Evolutionary conservation across 768 basidiomycete species (phyloP), one percentile per base, ranked within the genome.

Genomic region (Lentinula boryana): DNA sequence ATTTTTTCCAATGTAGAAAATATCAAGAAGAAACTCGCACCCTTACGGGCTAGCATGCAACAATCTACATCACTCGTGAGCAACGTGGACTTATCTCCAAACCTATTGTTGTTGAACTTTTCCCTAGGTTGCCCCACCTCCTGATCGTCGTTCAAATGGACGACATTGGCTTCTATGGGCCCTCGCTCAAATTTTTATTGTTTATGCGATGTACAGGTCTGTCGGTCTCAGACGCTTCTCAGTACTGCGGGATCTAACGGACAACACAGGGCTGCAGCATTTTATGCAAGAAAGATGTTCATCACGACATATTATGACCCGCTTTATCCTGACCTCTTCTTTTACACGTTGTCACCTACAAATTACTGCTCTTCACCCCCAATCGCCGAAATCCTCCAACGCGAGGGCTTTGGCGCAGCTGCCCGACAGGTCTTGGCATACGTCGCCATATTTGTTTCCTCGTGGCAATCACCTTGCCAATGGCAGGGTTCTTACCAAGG

Each of bases 251-350:
- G 8, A n/a, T 46, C 21, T 46, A 13, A 44, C 12, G 5, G 41
- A 10, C n/a, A 21, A 15, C 64, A 4, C 62, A 84, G 89, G 65
- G 63, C 84, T 65, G 77, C 79, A 62, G 65, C 72, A 51, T 69
- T 70, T 33, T 78, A 75, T 52, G 83, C 87, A 49, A 77, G 70
- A 67, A 76, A 81, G 23, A 74, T 84, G 33, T 91, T 89, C 71
- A 76, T 90, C 66, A 87, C 85, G 62, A 86, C 82, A 61, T 91
- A 90, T 65, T 90, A 87, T 66, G 89, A 93, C 68, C 86, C 90
- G 60, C 84, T 89, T 72, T 83, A 88, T 68, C 85, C 87, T 15
- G 86, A 90, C 67, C 78, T 90, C 57, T 81, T 88, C 68, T 71
- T 86, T 48, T 81, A 77, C 73, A 69, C 70, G 60, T 76, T 72